These are phyloP conservation scores for Cryptococcus sp. DNA, from an alignment of 1,284 basidiomycete genomes.

Conservation along the genomic window DNA sequence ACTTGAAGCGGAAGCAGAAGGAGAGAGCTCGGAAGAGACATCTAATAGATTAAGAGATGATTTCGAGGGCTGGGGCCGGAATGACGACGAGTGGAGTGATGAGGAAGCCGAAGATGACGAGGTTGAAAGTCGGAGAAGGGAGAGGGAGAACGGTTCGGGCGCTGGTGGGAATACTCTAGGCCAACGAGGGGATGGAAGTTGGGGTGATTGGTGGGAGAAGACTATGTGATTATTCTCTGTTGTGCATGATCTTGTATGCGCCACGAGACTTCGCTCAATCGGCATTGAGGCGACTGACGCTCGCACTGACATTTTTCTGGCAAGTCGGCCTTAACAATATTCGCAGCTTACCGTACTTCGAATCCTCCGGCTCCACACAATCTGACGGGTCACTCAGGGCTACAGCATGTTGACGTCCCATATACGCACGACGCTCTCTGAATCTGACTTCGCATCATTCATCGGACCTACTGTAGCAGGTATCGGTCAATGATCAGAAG, in stretches of 20 bases:
- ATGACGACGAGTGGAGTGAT: constrained; percentile 21
- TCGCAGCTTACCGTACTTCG: too few relatives aligned
- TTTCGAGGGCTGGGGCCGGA: constrained; percentile 47
- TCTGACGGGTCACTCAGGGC: too few relatives aligned
- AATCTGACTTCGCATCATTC: too few relatives aligned
- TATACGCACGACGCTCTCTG: too few relatives aligned
- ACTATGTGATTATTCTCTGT: constrained; percentile 18
- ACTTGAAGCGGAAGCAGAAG: constrained; percentile 2
- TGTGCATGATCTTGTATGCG: not conserved
- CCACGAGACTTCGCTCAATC: not conserved
- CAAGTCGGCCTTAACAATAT: too few relatives aligned
- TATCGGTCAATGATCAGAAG: too few relatives aligned
- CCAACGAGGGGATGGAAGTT: not conserved
- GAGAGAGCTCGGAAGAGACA: constrained; percentile 35
- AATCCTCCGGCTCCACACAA: too few relatives aligned
- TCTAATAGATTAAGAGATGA: constrained; percentile 36
- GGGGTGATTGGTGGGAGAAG: constrained; percentile 36
- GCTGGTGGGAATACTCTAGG: constrained; percentile 1
- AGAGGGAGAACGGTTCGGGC: constrained; percentile 9
- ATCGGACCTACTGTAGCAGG: too few relatives aligned
- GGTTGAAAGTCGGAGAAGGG: constrained; percentile 16
- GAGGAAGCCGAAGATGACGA: constrained; percentile 24
- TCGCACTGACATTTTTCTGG: too few relatives aligned
- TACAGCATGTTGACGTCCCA: too few relatives aligned
- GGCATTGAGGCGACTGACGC: not conserved